Conservation (phyloP, 2,329 filamentous ascomycete species). For the Periconia sp. region DNA sequence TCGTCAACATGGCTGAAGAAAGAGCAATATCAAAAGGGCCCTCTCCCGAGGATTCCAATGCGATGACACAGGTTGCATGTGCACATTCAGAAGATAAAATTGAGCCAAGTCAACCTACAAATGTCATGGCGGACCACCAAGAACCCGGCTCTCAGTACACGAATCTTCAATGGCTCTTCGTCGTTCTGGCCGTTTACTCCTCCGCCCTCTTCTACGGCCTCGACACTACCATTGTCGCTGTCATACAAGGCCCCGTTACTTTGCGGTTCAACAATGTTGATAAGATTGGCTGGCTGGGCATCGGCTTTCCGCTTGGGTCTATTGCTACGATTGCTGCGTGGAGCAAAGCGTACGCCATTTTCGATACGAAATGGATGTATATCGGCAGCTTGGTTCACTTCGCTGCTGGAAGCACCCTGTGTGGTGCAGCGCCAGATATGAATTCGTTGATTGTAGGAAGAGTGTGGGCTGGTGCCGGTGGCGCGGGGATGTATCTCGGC, state of each 20-base stretch:
- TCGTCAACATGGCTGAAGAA: no score
- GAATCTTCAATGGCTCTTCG: constrained; percentile 13
- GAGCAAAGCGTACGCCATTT: constrained; percentile 50
- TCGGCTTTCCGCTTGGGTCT: constrained; percentile 21
- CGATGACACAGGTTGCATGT: neutral
- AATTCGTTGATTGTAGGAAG: constrained; percentile 49
- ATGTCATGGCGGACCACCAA: no score
- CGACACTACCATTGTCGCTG: constrained; percentile 37
- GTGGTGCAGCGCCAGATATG: constrained; percentile 40
- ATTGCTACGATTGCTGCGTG: constrained; percentile 17
- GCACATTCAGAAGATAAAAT: neutral
- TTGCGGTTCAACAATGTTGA: constrained; percentile 16
- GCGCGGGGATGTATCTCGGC: constrained; percentile 51
- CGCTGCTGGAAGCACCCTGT: constrained; percentile 38
- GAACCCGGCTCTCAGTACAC: neutral
- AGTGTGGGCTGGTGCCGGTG: constrained; percentile 53
- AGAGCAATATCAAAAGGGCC: no score
- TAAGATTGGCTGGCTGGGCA: constrained; percentile 30
- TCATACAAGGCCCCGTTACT: constrained; percentile 23
- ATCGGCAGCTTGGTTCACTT: constrained; percentile 33
- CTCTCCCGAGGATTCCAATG: no score
- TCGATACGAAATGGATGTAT: constrained; percentile 54
- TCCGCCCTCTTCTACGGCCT: constrained; percentile 33
- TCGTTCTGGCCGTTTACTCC: constrained; percentile 11
- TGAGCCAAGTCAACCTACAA: neutral